Base-by-base conservation (phyloP, 2,329 filamentous ascomycete species). In the Herpotrichia juniperi region DNA sequence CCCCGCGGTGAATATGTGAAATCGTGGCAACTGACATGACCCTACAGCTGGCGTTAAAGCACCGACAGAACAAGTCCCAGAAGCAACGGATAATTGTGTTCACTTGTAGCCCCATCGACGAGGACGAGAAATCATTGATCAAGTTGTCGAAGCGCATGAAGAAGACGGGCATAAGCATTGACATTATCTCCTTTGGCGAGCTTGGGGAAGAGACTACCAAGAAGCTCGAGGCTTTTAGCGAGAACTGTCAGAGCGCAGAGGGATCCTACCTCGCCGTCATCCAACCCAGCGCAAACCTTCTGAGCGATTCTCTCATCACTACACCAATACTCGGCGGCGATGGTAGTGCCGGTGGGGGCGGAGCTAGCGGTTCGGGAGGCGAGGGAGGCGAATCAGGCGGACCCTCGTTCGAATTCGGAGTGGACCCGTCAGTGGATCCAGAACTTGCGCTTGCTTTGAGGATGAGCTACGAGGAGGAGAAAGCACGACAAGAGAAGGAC, bases 401-500 rank as follows among this genome's bases (percentile, higher is more conserved):
- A 28, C 84, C 83, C 50, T 86, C 88, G 56, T 96, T 91, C 65
- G 90, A 92, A 63, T 96, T 96, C 71, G 91, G 90, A 59, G 91
- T 96, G 61, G 94, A 97, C 74, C 93, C 93, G 12, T 89, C 88
- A 48, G 83, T 93, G 67, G 94, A 99, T 71, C 94, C 94, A 3
- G 94, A 99, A 75, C 80, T 99, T 68, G 94, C 94, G 19, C 85
- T 99, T 63, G 94, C 94, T 46, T 80, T 99, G 72, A 87, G 94
- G 58, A 96, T 99, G 91, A 96, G 91, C 76, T 91, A 96, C 84
- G 94, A 99, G 74, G 94, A 99, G 73, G 94, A 99, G 77, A 96
- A 96, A 79, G 93, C 93, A 56, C 83, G 94, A 66, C 88, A 96
- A 76, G 93, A 96, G 74, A 91, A 91, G 77, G 86, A 89, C 68